Evolutionary conservation across 108 stramenopile genomes (phyloP).

Genomic region (Asterionellopsis glacialis): DNA sequence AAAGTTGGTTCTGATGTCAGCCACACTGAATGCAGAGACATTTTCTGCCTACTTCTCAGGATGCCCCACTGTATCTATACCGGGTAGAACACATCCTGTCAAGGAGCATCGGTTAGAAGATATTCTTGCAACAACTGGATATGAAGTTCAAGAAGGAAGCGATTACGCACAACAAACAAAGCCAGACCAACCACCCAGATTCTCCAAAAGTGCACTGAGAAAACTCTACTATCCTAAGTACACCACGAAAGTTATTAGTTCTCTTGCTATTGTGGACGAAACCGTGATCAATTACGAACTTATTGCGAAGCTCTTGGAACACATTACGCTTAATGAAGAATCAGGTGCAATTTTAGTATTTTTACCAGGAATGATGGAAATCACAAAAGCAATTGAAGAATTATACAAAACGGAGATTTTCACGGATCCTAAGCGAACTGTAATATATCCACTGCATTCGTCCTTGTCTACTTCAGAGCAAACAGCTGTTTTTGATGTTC

Average conservation of each 20-base stretch:
- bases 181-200: conserved; percentile 17
- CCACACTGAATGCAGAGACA: conserved; percentile 85
- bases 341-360: conserved; percentile 87
- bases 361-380: conserved; percentile 80
- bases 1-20: conserved; percentile 89
- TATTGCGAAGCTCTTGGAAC: conserved; percentile 45
- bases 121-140: conserved; percentile 63
- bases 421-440: conserved; percentile 30
- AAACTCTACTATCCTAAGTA: conserved; percentile 55
- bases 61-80: conserved; percentile 74
- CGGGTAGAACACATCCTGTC: conserved; percentile 83
- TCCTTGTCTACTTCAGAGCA: conserved; percentile 69
- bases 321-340: conserved; percentile 46
- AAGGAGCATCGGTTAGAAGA: conserved; percentile 75
- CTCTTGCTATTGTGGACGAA: conserved; percentile 72
- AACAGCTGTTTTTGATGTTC: conserved; percentile 59
- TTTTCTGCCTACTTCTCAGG: conserved; percentile 79
- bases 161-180: conserved; percentile 51
- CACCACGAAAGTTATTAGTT: conserved; percentile 45
- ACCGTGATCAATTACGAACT: conserved; percentile 71
- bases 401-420: conserved; percentile 55
- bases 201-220: conserved; percentile 49
- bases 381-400: conserved; percentile 66
- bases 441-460: conserved; percentile 70
- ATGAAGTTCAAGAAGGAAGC: conserved; percentile 35